These are phyloP conservation scores for Immersiporthe knoxdaviesiana DNA, from an alignment of 2,329 filamentous ascomycete genomes.

Conservation along the genomic window DNA sequence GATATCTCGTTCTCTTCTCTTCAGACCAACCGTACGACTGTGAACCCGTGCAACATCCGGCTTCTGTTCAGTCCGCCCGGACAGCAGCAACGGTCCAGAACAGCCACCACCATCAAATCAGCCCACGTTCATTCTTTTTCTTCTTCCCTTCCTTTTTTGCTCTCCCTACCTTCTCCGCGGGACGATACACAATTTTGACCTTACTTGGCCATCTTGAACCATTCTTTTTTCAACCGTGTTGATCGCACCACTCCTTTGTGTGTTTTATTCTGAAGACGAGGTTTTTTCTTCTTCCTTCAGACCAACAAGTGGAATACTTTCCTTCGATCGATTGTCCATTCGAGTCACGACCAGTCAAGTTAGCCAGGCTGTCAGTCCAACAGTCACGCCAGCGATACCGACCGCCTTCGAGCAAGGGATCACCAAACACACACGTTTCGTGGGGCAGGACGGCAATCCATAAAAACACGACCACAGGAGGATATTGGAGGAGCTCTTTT, in stretches of 20 bases:
- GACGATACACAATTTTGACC: not conserved
- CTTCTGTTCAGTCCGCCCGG: not conserved
- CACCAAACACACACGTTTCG: not conserved
- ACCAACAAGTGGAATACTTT: not conserved
- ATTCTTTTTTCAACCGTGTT: slow-evolving; percentile 26
- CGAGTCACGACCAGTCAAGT: not conserved
- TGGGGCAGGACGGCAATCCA: not conserved
- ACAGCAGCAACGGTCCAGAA: not conserved
- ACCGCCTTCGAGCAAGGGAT: not conserved
- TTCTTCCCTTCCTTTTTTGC: not conserved
- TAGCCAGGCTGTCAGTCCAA: not conserved
- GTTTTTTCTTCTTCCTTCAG: not conserved
- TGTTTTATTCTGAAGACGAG: not conserved
- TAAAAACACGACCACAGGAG: not conserved
- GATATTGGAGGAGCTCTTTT: not conserved
- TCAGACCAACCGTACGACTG: slow-evolving; percentile 21
- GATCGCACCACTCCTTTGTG: slow-evolving; percentile 29
- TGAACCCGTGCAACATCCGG: slow-evolving; percentile 11
- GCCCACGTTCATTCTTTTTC: not conserved
- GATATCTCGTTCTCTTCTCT: slow-evolving; percentile 24
- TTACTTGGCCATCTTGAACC: not conserved
- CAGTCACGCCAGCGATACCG: not conserved
- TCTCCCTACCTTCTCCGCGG: not conserved
- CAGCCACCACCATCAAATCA: not conserved
- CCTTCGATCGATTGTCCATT: not conserved